These are phyloP conservation scores for Sordaria brevicollis DNA, from an alignment of 495 filamentous ascomycete species.

Conservation along the genomic window DNA sequence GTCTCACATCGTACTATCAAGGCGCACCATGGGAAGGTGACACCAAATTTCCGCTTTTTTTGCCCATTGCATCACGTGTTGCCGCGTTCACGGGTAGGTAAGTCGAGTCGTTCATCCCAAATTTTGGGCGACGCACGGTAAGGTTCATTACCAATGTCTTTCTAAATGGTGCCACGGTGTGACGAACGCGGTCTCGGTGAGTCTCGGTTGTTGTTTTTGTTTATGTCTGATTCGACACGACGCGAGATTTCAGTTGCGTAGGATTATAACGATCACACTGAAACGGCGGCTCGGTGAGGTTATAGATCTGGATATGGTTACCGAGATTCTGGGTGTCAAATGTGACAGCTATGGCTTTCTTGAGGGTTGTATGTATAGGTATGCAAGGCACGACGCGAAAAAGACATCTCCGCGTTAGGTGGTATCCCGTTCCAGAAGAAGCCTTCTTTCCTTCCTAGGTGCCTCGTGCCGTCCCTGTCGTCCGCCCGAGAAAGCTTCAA, in stretches of 20 bases:
- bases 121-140: background rate
- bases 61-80: background rate
- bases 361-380: background rate
- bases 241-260: background rate
- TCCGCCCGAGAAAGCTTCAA: background rate
- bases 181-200: background rate
- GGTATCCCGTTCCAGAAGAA: background rate
- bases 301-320: background rate
- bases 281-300: background rate
- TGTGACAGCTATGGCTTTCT: background rate
- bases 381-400: background rate
- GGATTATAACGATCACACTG: background rate
- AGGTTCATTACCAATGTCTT: background rate
- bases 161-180: background rate
- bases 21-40: background rate
- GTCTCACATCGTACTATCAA: background rate
- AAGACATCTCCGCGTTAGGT: background rate
- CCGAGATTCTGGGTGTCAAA: background rate
- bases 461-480: background rate
- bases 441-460: no score
- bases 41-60: background rate
- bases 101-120: background rate
- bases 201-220: background rate
- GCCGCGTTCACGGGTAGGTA: background rate
- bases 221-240: background rate